Evolutionary conservation across 2,329 filamentous ascomycete genomes (phyloP), one percentile per base, ranked within the genome.

Genomic region (Fonsecaea monophora): DNA sequence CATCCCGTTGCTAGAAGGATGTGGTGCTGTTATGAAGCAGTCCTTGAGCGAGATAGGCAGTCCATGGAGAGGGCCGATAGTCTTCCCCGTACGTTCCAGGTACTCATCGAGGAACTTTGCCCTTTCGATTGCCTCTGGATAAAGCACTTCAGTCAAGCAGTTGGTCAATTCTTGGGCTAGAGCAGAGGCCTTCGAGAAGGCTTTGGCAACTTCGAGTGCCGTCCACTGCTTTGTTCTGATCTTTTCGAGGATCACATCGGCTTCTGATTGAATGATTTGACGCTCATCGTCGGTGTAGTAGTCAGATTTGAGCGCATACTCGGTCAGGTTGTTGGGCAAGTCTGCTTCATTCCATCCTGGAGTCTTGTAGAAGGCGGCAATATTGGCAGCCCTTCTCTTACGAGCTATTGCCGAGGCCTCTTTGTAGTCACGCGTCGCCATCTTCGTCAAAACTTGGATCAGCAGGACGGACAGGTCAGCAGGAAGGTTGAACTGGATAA

Each of bases 41-140:
- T 73, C 71, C 73, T 92, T 92, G 55, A 92, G 82, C 0, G 88
- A 86, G 54, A 83, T 77, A 1, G 78, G 76, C 13, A 82, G 69
- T 75, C 88, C 90, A 75, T 92, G 90, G 1, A 92, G 81, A 1
- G 89, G 89, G 0, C 90, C 90, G 42, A 84, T 77, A 0, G 82
- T 75, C 68, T 79, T 77, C 30, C 42, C 81, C 75, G 69, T 82
- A 77, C 21, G 81, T 74, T 76, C 70, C 3, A 85, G 78, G 65
- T 86, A 79, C 0, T 82, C 78, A 72, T 89, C 86, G 0, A 87
- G 79, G 42, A 82, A 77, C 68, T 82, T 81, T 3, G 86, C 85
- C 45, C 79, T 78, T 35, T 79, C 74, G 55, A 87, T 78, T 2
- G 85, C 85, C 73, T 83, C 81, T 9, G 83, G 76, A 70, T 87